Percentiles rank a stretch among this genome's conserved stretches.
These are phyloP conservation scores for Selenicereus undatus DNA, from an alignment of 148 eudicot species.

Conservation along the genomic window DNA sequence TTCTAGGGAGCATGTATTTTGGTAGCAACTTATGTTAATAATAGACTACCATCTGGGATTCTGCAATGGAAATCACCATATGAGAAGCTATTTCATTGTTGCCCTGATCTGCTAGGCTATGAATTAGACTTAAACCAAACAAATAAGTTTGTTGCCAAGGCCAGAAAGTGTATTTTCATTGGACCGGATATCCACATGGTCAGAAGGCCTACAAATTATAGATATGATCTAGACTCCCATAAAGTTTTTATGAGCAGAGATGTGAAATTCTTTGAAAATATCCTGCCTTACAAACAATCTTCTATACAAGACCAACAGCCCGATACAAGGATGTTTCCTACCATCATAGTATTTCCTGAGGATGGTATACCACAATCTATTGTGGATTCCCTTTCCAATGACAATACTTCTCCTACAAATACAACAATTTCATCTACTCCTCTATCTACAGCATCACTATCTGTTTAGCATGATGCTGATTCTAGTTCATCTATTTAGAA, in stretches of 20 bases:
- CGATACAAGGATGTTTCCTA: too few species aligned
- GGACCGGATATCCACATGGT: not conserved
- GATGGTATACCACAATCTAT: too few species aligned
- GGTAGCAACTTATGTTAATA: not conserved
- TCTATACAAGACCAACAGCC: too few species aligned
- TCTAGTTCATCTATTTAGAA: too few species aligned
- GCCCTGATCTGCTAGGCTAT: not conserved
- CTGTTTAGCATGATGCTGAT: too few species aligned
- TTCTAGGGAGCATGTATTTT: not conserved
- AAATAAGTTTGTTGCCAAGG: not conserved
- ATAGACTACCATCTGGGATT: not conserved
- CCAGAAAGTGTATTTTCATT: not conserved
- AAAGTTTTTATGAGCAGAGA: not conserved
- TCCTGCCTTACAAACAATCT: not conserved
- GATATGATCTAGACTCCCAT: not conserved
- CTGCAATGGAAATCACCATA: not conserved
- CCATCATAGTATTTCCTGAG: too few species aligned
- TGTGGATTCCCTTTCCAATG: too few species aligned
- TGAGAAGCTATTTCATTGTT: not conserved
- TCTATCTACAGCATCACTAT: too few species aligned
- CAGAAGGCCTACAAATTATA: not conserved
- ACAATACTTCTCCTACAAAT: too few species aligned
- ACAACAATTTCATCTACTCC: too few species aligned
- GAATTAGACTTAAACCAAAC: not conserved
- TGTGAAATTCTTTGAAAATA: not conserved